Evolutionary conservation across 2,329 filamentous ascomycete species (phyloP).

Genomic region (Xylariales sp.): DNA sequence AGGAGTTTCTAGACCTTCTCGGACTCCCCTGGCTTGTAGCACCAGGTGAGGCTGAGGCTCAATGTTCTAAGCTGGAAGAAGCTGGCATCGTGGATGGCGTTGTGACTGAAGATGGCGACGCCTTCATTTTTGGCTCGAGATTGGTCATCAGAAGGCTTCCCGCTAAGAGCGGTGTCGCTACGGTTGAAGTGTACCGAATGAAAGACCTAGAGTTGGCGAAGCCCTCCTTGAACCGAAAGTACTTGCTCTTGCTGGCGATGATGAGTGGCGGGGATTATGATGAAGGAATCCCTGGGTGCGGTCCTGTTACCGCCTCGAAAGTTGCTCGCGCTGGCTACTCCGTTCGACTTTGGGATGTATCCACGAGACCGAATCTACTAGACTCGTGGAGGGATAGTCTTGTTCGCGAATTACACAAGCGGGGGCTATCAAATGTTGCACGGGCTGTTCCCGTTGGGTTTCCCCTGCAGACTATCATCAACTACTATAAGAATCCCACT

Average conservation of each 20-base stretch:
- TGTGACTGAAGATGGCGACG: constrained; percentile 42
- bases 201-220: constrained; percentile 6
- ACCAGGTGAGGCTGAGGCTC: constrained; percentile 42
- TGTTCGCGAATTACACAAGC: background rate
- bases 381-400: too few species aligned
- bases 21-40: constrained; percentile 29
- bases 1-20: constrained; percentile 30
- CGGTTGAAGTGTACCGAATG: constrained; percentile 11
- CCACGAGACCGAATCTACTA: too few species aligned
- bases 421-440: background rate
- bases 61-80: constrained; percentile 40
- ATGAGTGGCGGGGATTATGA: constrained; percentile 21
- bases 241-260: constrained; percentile 19
- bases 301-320: constrained; percentile 11
- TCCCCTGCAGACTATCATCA: background rate
- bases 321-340: constrained; percentile 5
- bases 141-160: constrained; percentile 29
- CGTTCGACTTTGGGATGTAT: too few species aligned
- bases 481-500: background rate
- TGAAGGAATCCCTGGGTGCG: constrained; percentile 16
- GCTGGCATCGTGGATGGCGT: constrained; percentile 42
- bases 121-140: constrained; percentile 41
- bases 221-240: constrained; percentile 12
- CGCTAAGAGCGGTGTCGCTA: constrained; percentile 11
- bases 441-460: background rate